phyloP scores from a whole-genome alignment of 1,139 yeast genomes.

The Saccharomyces hybrid region DNA sequence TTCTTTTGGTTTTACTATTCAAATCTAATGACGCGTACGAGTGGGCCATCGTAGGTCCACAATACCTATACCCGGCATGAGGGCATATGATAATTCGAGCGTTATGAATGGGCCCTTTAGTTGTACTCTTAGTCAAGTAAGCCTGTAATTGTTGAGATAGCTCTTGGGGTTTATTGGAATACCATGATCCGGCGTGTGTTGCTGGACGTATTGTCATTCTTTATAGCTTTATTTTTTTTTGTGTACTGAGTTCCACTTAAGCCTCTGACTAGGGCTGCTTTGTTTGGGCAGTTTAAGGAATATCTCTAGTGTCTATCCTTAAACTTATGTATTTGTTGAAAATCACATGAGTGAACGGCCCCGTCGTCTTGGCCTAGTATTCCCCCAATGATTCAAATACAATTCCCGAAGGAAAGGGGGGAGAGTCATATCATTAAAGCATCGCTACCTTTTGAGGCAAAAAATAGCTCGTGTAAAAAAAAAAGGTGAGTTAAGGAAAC shows the following conservation, averaged over 20 bases:
- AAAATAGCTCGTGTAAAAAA: neutral
- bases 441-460: neutral
- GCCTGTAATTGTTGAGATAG: slow-evolving; percentile 45
- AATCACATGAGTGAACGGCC: neutral
- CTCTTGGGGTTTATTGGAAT: slow-evolving; percentile 40
- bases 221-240: neutral
- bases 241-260: neutral
- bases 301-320: neutral
- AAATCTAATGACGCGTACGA: slow-evolving; percentile 66
- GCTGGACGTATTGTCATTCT: slow-evolving; percentile 46
- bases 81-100: slow-evolving; percentile 59
- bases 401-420: neutral
- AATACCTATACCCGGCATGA: slow-evolving; percentile 88
- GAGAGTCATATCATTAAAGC: neutral
- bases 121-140: slow-evolving; percentile 34
- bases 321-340: neutral
- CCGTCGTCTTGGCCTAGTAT: neutral
- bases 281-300: neutral
- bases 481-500: neutral
- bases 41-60: slow-evolving; percentile 72
- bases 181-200: slow-evolving; percentile 90
- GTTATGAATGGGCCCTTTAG: slow-evolving; percentile 35
- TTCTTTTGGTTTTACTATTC: slow-evolving; percentile 39
- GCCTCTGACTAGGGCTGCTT: neutral
- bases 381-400: neutral